phyloP scores from a whole-genome alignment of 352 stramenopile species.

The Phytophthora meadii region DNA sequence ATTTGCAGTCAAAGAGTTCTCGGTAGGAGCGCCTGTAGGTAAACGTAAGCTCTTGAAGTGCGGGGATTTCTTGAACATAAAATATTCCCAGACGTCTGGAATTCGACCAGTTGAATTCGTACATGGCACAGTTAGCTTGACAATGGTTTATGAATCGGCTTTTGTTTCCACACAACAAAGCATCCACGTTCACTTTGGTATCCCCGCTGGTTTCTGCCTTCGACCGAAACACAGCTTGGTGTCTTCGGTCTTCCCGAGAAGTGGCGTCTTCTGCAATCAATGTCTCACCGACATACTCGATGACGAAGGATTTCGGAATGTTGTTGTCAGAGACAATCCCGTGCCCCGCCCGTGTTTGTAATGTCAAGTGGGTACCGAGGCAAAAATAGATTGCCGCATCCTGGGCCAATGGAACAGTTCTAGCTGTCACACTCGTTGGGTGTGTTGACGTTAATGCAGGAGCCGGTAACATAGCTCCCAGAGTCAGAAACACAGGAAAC shows the following conservation, averaged over 20 bases:
- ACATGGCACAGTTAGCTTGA: background rate
- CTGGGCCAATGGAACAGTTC: background rate
- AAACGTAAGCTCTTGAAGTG: background rate
- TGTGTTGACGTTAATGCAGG: background rate
- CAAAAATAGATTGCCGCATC: background rate
- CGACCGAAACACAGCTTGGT: background rate
- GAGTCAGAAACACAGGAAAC: background rate
- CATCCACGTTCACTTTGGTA: background rate
- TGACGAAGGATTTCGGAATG: conserved; percentile 1
- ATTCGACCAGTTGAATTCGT: conserved; percentile 3
- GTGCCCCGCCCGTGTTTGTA: background rate
- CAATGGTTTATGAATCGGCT: conserved; percentile 6
- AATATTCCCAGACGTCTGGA: background rate
- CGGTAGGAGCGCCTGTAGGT: too few relatives aligned
- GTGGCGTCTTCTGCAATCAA: background rate
- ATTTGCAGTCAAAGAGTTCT: too few relatives aligned
- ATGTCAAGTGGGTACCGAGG: too few relatives aligned
- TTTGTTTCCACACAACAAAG: background rate
- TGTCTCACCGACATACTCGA: background rate
- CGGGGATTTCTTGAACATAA: background rate
- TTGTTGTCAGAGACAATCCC: background rate
- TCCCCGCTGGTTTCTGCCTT: background rate
- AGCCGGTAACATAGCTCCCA: background rate
- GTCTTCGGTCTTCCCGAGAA: background rate
- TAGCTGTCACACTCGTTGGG: background rate